Conservation (phyloP, 108 stramenopile species). For the Fistulifera solaris region DNA sequence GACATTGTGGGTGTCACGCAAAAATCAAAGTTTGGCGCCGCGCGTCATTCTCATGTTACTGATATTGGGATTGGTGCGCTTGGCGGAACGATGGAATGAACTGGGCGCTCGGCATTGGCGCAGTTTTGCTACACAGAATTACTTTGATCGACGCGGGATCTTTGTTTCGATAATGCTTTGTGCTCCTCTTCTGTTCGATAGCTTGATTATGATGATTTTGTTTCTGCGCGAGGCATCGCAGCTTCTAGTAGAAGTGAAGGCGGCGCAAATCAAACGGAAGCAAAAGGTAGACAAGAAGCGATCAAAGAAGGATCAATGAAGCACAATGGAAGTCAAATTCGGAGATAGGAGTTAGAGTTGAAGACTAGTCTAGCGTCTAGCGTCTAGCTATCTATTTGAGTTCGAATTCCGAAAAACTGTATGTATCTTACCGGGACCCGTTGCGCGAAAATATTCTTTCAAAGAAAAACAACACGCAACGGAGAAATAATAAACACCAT, state of each 20-base stretch:
- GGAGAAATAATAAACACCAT: no score
- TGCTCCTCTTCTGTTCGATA: constrained; percentile 67
- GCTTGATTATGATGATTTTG: constrained; percentile 59
- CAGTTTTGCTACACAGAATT: constrained; percentile 78
- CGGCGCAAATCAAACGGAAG: constrained; percentile 42
- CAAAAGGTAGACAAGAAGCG: constrained; percentile 17
- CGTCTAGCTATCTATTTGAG: no score
- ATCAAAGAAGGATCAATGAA: no score
- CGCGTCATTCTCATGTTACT: constrained; percentile 55
- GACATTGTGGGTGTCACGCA: constrained; percentile 26
- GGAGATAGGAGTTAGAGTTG: no score
- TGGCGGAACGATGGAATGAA: constrained; percentile 61
- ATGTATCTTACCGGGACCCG: no score
- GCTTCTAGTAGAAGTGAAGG: constrained; percentile 65
- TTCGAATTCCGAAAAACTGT: no score
- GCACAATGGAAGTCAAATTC: no score
- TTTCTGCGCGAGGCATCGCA: constrained; percentile 59
- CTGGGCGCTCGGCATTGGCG: constrained; percentile 51
- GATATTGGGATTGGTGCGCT: constrained; percentile 49
- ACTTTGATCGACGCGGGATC: constrained; percentile 80
- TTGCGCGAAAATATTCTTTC: no score
- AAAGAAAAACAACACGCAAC: no score
- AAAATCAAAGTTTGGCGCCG: constrained; percentile 24
- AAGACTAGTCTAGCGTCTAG: no score
- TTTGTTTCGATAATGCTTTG: constrained; percentile 77